Percentiles rank a stretch among this genome's conserved stretches.
phyloP scores from a whole-genome alignment of 2,329 filamentous ascomycete species.

The Stenocarpella maydis region DNA sequence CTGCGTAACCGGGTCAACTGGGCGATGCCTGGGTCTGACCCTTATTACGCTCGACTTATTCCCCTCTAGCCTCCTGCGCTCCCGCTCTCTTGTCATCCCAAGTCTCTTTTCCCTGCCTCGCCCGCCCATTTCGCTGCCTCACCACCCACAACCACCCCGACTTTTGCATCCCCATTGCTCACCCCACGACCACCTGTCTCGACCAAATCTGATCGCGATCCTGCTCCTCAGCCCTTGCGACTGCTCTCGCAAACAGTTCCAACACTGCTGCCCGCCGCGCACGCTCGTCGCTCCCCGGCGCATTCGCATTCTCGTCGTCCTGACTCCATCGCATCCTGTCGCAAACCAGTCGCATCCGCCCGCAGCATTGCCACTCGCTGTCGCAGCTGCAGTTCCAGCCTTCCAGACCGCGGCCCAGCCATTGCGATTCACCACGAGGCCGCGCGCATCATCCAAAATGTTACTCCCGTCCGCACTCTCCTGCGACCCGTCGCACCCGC shows the following conservation, averaged over 20 bases:
- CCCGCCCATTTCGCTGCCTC: slow-evolving; percentile 26
- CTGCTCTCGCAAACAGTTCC: not conserved
- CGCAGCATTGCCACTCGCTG: not conserved
- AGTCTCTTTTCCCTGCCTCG: slow-evolving; percentile 31
- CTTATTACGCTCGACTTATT: slow-evolving; percentile 35
- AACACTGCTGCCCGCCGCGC: slow-evolving; percentile 23
- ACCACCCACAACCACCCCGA: slow-evolving; percentile 21
- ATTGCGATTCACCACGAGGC: not conserved
- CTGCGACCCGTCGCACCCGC: slow-evolving; percentile 63
- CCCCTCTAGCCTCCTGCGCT: slow-evolving; percentile 35
- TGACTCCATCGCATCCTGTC: slow-evolving; percentile 27
- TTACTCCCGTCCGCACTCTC: slow-evolving; percentile 66
- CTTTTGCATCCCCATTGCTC: slow-evolving; percentile 25
- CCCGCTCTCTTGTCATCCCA: slow-evolving; percentile 32
- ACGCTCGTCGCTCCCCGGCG: slow-evolving; percentile 32
- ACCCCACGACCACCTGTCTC: slow-evolving; percentile 17
- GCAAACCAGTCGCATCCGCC: slow-evolving; percentile 29
- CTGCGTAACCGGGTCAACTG: slow-evolving; percentile 19
- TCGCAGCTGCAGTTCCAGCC: slow-evolving; percentile 1
- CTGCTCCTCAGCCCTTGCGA: slow-evolving; percentile 30
- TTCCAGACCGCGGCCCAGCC: not conserved
- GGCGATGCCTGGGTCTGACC: slow-evolving; percentile 28
- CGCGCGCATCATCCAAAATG: slow-evolving; percentile 49
- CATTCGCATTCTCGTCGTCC: slow-evolving; percentile 23
- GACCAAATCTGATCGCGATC: slow-evolving; percentile 28